Conservation (phyloP, 2,329 filamentous ascomycete genomes). For the Colletotrichum siamense region DNA sequence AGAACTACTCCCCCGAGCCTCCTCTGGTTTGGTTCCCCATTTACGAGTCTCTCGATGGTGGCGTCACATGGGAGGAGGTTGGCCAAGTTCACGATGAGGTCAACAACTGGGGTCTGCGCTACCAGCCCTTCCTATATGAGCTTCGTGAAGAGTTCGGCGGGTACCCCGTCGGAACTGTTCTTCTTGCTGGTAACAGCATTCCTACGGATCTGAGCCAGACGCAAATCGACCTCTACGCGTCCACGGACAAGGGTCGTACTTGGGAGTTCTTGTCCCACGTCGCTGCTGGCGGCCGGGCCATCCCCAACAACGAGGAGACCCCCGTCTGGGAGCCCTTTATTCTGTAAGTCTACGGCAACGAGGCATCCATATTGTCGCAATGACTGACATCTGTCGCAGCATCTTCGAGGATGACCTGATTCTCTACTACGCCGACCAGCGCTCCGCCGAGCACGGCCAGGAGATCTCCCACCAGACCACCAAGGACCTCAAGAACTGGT, state of each 20-base stretch:
- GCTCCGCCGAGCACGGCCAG: slow-evolving; percentile 69
- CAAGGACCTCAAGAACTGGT: slow-evolving; percentile 65
- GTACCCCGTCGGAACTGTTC: slow-evolving; percentile 66
- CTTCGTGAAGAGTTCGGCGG: slow-evolving; percentile 62
- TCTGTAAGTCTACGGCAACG: slow-evolving; percentile 33
- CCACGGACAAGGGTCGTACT: slow-evolving; percentile 61
- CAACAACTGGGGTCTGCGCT: slow-evolving; percentile 69
- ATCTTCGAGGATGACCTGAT: slow-evolving; percentile 64
- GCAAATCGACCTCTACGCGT: slow-evolving; percentile 74
- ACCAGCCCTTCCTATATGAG: slow-evolving; percentile 73
- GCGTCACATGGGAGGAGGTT: slow-evolving; percentile 67
- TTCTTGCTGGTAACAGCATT: slow-evolving; percentile 66
- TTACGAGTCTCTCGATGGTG: slow-evolving; percentile 57
- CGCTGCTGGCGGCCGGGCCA: slow-evolving; percentile 66
- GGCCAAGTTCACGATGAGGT: slow-evolving; percentile 67
- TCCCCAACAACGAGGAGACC: slow-evolving; percentile 67
- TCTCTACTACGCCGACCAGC: slow-evolving; percentile 75
- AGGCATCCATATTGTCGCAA: fast-evolving
- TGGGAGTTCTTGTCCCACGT: slow-evolving; percentile 74
- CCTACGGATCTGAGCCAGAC: slow-evolving; percentile 65
- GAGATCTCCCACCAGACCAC: slow-evolving; percentile 71
- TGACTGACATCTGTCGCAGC: slow-evolving; percentile 29
- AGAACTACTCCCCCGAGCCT: slow-evolving; percentile 62
- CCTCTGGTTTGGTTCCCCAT: slow-evolving; percentile 61
- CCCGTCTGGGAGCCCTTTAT: slow-evolving; percentile 79